Percentiles rank a stretch among this genome's conserved stretches.
phyloP scores from a whole-genome alignment of 345 rosid species.

The Syzygium aqueum region DNA sequence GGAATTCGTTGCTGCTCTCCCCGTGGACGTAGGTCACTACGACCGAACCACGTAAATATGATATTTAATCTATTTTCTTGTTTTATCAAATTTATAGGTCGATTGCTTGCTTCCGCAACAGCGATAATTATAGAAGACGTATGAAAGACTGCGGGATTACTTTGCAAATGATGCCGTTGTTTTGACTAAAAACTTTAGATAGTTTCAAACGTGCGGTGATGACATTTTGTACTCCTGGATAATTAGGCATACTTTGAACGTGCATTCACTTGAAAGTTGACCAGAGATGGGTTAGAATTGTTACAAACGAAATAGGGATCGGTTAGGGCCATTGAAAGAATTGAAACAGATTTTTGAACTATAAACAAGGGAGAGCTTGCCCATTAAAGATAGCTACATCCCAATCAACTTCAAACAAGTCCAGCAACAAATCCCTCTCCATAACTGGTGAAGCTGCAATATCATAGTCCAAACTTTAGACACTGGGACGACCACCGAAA shows the following conservation, averaged over 20 bases:
- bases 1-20: no score
- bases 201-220: neutral
- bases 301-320: no score
- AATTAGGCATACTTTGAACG: neutral
- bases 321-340: neutral
- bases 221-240: neutral
- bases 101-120: no score
- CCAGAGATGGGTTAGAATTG: neutral
- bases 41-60: no score
- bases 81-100: no score
- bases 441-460: no score
- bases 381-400: neutral
- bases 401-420: neutral
- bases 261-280: neutral
- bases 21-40: no score
- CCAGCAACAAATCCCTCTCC: neutral
- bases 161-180: neutral
- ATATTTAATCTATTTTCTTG: no score
- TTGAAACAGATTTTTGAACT: neutral
- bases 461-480: no score
- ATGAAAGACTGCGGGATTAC: neutral
- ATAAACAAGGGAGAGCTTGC: neutral
- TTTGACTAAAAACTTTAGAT: neutral
- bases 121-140: no score
- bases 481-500: no score